A percentile compares a stretch with the other conserved stretches of the same genome.
These are phyloP conservation scores for Candida ascalaphidarum DNA, from an alignment of 805 yeast species.

Conservation along the genomic window DNA sequence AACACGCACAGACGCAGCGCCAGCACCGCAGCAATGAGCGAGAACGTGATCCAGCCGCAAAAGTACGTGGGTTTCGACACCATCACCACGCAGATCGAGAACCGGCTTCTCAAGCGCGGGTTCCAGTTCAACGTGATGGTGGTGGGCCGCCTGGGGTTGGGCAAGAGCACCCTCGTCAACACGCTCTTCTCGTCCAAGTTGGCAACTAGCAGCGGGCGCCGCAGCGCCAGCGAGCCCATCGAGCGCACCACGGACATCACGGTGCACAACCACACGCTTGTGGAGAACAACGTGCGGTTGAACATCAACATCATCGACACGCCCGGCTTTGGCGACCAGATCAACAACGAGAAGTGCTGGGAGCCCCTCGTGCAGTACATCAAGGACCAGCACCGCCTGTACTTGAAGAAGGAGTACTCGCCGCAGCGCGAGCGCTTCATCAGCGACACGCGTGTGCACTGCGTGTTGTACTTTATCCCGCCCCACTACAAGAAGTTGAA, in stretches of 20 bases:
- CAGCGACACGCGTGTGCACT: slow-evolving; percentile 87
- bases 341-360: slow-evolving; percentile 93
- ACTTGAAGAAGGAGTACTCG: slow-evolving; percentile 86
- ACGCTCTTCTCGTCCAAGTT: slow-evolving; percentile 82
- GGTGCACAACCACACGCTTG: slow-evolving; percentile 56
- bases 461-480: slow-evolving; percentile 82
- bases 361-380: slow-evolving; percentile 91
- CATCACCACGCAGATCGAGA: slow-evolving; percentile 91
- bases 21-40: no score
- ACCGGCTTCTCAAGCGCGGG: slow-evolving; percentile 82
- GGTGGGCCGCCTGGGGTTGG: slow-evolving; percentile 87
- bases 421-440: slow-evolving; percentile 84
- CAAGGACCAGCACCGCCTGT: slow-evolving; percentile 89
- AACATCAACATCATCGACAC: slow-evolving; percentile 89
- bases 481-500: slow-evolving; percentile 85
- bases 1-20: no score
- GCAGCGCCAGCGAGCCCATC: slow-evolving; percentile 57
- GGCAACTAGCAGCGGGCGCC: slow-evolving; percentile 68
- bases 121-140: slow-evolving; percentile 92
- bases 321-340: slow-evolving; percentile 97
- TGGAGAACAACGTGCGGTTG: slow-evolving; percentile 83
- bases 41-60: slow-evolving; percentile 48
- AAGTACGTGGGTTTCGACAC: slow-evolving; percentile 95
- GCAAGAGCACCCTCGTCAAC: slow-evolving; percentile 87
- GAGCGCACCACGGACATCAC: slow-evolving; percentile 83